Evolutionary conservation across 1,284 basidiomycete genomes (phyloP), one percentile per base, ranked within the genome.

Genomic region (Blastosporella zonata): DNA sequence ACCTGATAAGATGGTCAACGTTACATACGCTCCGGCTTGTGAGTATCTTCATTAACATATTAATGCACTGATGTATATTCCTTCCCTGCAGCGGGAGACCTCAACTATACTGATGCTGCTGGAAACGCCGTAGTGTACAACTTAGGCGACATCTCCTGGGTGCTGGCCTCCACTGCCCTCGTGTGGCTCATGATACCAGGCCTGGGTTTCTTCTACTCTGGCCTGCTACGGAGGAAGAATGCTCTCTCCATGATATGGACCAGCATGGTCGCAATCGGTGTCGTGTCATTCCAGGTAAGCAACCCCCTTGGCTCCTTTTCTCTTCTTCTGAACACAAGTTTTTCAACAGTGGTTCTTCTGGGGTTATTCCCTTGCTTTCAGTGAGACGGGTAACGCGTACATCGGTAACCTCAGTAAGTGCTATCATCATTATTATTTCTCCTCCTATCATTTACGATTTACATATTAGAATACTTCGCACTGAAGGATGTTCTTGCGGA

Each of bases 121-220:
- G 70, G 64, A 0, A 62, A 62, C 7, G 57, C 56, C 1, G 52
- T 61, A 17, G 58, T 68, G 7, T 93, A 87, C 71, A 84, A 84
- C 65, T 71, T 79, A 20, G 90, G 90, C 55, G 88, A 93, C 67
- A 88, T 90, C 49, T 85, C 89, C 27, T 93, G 87, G 86, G 75
- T 81, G 45, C 69, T 90, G 52, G 69, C 80, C 3, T 78, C 78
- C 9, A 90, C 82, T 0, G 85, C 85, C 17, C 71, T 88, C 49
- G 93, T 96, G 22, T 94, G 87, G 81, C 77, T 96, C 68, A 97
- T 97, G 94, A 79, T 93, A 64, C 93, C 93, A 15, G 91, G 91
- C 52, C 81, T 93, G 54, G 90, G 90, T 21, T 92, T 84, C 68
- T 93, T 96, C 75, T 96, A 97, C 69, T 89, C 91, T 25, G 94